phyloP scores from a whole-genome alignment of 2,329 filamentous ascomycete genomes.

The Phyllosticta citribraziliensis region DNA sequence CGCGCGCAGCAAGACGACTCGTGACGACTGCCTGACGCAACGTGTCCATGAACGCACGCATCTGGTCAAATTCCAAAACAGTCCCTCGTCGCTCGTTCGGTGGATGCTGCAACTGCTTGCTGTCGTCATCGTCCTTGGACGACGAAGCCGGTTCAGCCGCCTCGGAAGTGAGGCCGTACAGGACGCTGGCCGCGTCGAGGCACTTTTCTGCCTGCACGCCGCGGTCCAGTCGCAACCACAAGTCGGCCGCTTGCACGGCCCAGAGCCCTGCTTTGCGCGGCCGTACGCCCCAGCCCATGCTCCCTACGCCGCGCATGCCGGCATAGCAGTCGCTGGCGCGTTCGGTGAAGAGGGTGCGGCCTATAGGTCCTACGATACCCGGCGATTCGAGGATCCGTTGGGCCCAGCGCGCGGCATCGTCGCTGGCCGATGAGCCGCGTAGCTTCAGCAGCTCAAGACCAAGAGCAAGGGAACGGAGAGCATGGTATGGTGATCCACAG shows the following conservation, averaged over 20 bases:
- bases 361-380: conserved; percentile 62
- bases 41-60: conserved; percentile 55
- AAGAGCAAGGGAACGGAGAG: conserved; percentile 66
- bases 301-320: conserved; percentile 58
- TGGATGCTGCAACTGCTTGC: neutral
- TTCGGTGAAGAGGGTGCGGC: conserved; percentile 76
- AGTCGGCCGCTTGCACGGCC: conserved; percentile 72
- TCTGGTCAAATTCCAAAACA: conserved; percentile 39
- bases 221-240: conserved; percentile 71
- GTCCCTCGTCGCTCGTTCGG: neutral
- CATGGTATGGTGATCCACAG: conserved; percentile 69
- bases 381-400: conserved; percentile 60
- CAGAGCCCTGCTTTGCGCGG: conserved; percentile 81
- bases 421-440: conserved; percentile 67
- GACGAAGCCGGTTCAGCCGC: neutral
- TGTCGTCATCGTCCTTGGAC: neutral
- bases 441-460: conserved; percentile 74
- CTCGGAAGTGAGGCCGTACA: conserved; percentile 32
- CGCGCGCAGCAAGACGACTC: conserved; percentile 29
- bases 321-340: conserved; percentile 77
- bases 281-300: conserved; percentile 59
- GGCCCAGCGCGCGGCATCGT: conserved; percentile 82
- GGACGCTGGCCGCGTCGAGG: conserved; percentile 55
- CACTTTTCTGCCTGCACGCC: conserved; percentile 69
- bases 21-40: conserved; percentile 53